phyloP scores from a whole-genome alignment of 2,329 filamentous ascomycete species.

The Diaporthe ampelina region DNA sequence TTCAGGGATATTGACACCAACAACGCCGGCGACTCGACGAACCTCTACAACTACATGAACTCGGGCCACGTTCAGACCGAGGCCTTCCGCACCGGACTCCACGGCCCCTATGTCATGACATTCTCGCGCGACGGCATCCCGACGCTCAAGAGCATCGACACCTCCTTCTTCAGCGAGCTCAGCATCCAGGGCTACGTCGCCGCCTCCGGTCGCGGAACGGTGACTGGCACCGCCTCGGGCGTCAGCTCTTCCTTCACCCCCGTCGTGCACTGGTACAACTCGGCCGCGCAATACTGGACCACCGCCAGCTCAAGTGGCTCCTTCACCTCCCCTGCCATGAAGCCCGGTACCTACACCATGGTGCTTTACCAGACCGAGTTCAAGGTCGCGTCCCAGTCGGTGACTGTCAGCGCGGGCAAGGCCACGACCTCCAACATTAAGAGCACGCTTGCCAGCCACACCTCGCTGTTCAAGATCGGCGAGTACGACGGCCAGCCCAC shows the following conservation, averaged over 20 bases:
- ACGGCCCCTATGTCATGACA: slow-evolving; percentile 70
- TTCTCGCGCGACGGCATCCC: slow-evolving; percentile 67
- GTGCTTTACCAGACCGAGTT: slow-evolving; percentile 72
- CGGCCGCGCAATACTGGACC: slow-evolving; percentile 69
- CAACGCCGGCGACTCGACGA: slow-evolving; percentile 66
- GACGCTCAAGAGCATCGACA: slow-evolving; percentile 58
- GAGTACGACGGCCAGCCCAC: slow-evolving; percentile 75
- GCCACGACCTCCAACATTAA: slow-evolving; percentile 65
- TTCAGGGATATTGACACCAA: slow-evolving; percentile 66
- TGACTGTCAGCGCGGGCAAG: slow-evolving; percentile 65
- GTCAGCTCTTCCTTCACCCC: slow-evolving; percentile 60
- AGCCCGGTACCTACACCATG: slow-evolving; percentile 72
- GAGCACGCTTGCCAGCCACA: slow-evolving; percentile 64
- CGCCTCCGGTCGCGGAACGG: slow-evolving; percentile 62
- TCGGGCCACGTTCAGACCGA: slow-evolving; percentile 70
- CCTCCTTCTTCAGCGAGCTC: slow-evolving; percentile 68
- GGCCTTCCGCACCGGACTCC: slow-evolving; percentile 67
- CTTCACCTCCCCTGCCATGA: slow-evolving; percentile 71
- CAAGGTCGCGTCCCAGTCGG: slow-evolving; percentile 63
- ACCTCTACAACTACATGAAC: slow-evolving; percentile 73
- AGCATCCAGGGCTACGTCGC: slow-evolving; percentile 67
- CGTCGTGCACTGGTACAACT: slow-evolving; percentile 72
- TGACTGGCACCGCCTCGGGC: slow-evolving; percentile 67
- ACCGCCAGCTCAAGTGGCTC: slow-evolving; percentile 60
- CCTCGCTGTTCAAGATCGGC: slow-evolving; percentile 74